Base-by-base conservation (phyloP, 2,329 filamentous ascomycete species). In the Lanzia echinophila region DNA sequence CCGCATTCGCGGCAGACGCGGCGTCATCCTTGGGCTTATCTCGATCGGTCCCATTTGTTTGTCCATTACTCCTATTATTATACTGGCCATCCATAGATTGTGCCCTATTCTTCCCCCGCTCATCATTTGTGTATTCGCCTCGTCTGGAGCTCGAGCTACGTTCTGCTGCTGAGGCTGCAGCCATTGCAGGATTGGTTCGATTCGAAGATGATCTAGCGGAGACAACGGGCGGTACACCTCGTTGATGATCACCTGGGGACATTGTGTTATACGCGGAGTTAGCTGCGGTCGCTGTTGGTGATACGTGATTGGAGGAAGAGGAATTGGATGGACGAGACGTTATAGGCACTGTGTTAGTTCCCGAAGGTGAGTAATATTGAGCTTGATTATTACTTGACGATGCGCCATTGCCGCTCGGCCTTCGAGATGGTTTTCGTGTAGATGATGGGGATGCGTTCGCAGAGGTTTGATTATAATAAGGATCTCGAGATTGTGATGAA, bases 181-280 rank as follows among this genome's bases (percentile, higher is more conserved):
- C 55, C 62, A 58, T 73, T 71, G 58, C 72, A 70, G 62, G 56
- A 22, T 58, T 54, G 41, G 62, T 56, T 39, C 60, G 42, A 60
- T 83, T 86, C 42, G 89, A 94, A 13, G 90, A 95, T 7, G 88
- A 91, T 65, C 90, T 82, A 34, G 88, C 88, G 46, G 88, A 90
- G 53, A 87, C 84, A 62, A 88, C 78, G 22, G 88, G 86, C 50
- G 87, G 82, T 73, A 79, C 82, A 70, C 75, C 80, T 71, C 72
- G 79, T 72, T 75, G 74, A 65, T 77, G 75, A 64, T 79, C 77
- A 58, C 75, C 72, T 20, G 63, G 63, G 45, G 66, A 57, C 65
- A 67, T 67, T 32, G 53, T 41, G 24, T 57, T 43, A 56, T 62
- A 61, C 20, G 55, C 58, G 54, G 73, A 65, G 19, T 74, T 63